Evolutionary conservation across 2,329 filamentous ascomycete species (phyloP).

Genomic region (Anthostomella pinea): DNA sequence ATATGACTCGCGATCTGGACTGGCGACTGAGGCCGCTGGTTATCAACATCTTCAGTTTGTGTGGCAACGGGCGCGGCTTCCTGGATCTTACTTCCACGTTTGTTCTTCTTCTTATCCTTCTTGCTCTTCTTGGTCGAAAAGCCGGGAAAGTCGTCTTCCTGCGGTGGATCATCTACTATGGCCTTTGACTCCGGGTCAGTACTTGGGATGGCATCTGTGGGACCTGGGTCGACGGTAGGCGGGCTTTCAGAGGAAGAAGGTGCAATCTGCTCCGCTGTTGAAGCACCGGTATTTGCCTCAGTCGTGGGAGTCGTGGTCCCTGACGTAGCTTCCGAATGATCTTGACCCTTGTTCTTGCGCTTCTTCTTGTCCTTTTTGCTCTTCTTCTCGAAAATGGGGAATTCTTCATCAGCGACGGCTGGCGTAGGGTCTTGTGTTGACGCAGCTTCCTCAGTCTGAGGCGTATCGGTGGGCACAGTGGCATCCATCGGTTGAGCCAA

Average conservation of each 20-base stretch:
- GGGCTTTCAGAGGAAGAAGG: too few species aligned
- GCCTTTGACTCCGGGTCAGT: conserved; percentile 5
- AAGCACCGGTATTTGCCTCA: conserved; percentile 4
- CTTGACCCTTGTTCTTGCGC: conserved; percentile 19
- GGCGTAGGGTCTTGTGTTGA: not conserved
- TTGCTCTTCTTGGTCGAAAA: conserved; percentile 23
- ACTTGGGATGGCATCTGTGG: too few species aligned
- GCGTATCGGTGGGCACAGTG: not conserved
- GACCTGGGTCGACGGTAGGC: too few species aligned
- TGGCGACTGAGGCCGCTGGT: too few species aligned
- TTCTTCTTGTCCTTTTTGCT: conserved; percentile 30
- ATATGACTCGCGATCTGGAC: too few species aligned
- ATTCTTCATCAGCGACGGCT: conserved; percentile 16
- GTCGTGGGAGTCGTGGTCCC: conserved; percentile 7
- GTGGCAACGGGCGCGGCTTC: conserved; percentile 7
- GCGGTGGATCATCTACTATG: not conserved
- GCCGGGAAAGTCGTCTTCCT: conserved; percentile 10
- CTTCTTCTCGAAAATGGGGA: conserved; percentile 24
- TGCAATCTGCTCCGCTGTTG: conserved; percentile 7
- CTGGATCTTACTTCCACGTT: conserved; percentile 12
- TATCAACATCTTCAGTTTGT: too few species aligned
- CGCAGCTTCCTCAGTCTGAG: not conserved
- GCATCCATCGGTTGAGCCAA: conserved; percentile 1
- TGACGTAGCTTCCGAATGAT: conserved; percentile 14
- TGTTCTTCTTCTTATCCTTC: conserved; percentile 34